Base-by-base conservation (phyloP, 257 asterid genomes). In the Fraxinus pennsylvanica region DNA sequence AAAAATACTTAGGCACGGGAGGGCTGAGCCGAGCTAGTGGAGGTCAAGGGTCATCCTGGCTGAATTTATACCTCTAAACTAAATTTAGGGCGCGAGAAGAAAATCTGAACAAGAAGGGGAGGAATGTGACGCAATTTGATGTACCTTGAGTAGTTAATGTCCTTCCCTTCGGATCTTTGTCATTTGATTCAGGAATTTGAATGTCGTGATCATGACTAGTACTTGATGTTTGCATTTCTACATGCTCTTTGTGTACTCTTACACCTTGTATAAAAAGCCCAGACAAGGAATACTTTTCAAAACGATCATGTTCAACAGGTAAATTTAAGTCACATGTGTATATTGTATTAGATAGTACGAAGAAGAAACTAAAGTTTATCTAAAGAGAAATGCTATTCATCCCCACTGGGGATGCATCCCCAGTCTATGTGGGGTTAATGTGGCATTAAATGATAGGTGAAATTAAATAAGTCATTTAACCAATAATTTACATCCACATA, bases 131-230 rank as follows among this genome's bases (percentile, higher is more conserved):
- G 17, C 10, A 4, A n/a, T 3, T 5, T 47, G 13, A n/a, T 5
- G n/a, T 30, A 78, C 84, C 81, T 35, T 4, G 43, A 57, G 19
- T 74, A 21, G 66, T 59, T 21, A 73, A 2, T 1, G 3, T 52
- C 14, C 5, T 0, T 1, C 6, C 19, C 22, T 52, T 30, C 13
- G 80, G 82, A 35, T 84, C 90, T 8, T 75, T 86, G 32, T 80
- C 82, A 69, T 71, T 80, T 57, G 74, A 35, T 25, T 80, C 84
- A 35, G 68, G 68, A 78, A 76, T 59, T 15, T 76, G 74, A 59
- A 80, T 77, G 38, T 1, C 54, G 63, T n/a, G 63, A 50, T 57
- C 79, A 12, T 66, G 76, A 0, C 9, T 14, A 17, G 1, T n/a
- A 65, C 71, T 68, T 65, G 76, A 70, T 12, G 47, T 21, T 68